These are phyloP conservation scores for Astragalus membranaceus DNA, from an alignment of 306 rosid species.

Conservation along the genomic window DNA sequence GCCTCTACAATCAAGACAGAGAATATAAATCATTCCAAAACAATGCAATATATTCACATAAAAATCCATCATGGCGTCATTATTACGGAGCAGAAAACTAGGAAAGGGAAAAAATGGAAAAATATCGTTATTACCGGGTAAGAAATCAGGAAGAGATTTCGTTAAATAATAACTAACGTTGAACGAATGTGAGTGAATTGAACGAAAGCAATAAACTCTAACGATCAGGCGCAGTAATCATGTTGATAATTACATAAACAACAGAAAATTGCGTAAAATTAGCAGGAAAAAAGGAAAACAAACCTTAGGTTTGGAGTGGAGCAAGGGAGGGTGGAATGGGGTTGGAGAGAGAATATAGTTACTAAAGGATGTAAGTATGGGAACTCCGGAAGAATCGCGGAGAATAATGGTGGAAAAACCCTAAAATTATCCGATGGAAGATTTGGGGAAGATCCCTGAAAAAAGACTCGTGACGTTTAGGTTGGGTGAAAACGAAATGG, in stretches of 20 bases:
- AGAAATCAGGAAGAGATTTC: not conserved
- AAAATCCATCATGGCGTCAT: conserved; percentile 3
- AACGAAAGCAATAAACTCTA: not conserved
- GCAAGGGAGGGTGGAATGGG: not conserved
- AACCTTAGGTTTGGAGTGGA: conserved; percentile 31
- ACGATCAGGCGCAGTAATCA: not conserved
- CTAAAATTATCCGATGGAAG: conserved; percentile 45
- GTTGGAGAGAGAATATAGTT: not conserved
- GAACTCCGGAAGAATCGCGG: conserved; percentile 6
- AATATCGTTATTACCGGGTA: not conserved
- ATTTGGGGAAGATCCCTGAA: conserved; percentile 27
- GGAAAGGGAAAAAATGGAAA: not conserved
- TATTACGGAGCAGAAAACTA: not conserved
- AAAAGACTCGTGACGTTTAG: conserved; percentile 6
- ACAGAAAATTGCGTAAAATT: not conserved
- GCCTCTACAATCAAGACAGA: conserved; percentile 16
- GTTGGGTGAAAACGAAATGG: not conserved
- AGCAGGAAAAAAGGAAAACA: conserved; percentile 9
- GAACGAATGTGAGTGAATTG: not conserved
- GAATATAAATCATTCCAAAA: conserved; percentile 6
- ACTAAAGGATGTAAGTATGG: not conserved
- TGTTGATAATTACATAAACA: not conserved
- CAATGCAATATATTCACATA: not conserved
- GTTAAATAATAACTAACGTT: not conserved
- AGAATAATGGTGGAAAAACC: conserved; percentile 33